Evolutionary conservation across 1,284 basidiomycete species (phyloP).

Genomic region (Fomitopsis palustris): DNA sequence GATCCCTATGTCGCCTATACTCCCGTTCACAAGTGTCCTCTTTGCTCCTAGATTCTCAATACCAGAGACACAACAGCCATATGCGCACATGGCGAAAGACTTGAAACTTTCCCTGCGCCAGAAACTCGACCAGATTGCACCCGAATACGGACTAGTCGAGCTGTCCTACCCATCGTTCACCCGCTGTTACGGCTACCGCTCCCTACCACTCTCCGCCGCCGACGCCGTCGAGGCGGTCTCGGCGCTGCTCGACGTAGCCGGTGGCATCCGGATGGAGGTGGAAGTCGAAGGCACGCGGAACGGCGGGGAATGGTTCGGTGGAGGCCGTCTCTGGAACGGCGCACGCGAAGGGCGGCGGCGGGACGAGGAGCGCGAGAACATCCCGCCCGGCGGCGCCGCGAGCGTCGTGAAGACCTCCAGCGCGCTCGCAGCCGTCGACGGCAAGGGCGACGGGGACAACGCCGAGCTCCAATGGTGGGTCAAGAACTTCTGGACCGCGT

Average conservation of each 20-base stretch:
- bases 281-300: constrained; percentile 81
- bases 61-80: constrained; percentile 89
- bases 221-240: constrained; percentile 91
- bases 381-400: constrained; percentile 32
- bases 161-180: constrained; percentile 92
- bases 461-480: constrained; percentile 73
- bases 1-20: not conserved
- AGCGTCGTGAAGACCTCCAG: constrained; percentile 20
- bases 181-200: constrained; percentile 86
- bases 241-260: constrained; percentile 89
- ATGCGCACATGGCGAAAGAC: constrained; percentile 95
- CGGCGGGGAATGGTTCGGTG: constrained; percentile 90
- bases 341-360: constrained; percentile 39
- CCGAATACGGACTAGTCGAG: constrained; percentile 96
- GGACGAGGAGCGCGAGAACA: constrained; percentile 46
- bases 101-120: constrained; percentile 81
- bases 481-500: constrained; percentile 91
- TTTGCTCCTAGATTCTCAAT: constrained; percentile 73
- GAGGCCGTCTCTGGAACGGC: constrained; percentile 68
- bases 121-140: constrained; percentile 88
- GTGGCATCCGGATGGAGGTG: constrained; percentile 86
- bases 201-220: constrained; percentile 84
- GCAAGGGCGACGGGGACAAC: constrained; percentile 35
- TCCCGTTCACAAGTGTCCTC: not conserved
- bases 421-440: constrained; percentile 27